phyloP scores from a whole-genome alignment of 495 filamentous ascomycete species.

The Podospora pseudoanserina region DNA sequence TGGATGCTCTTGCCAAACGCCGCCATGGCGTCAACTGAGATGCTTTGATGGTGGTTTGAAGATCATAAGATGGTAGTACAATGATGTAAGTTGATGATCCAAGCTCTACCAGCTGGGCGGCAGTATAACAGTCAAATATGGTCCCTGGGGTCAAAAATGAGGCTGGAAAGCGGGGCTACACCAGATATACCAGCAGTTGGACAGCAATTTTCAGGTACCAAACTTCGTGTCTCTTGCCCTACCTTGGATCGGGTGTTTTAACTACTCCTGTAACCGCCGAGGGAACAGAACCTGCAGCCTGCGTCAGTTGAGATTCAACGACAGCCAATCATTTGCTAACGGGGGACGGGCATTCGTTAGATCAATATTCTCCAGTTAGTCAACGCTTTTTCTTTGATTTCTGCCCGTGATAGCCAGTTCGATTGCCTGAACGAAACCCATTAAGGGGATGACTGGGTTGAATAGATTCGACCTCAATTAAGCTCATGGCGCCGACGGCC shows the following conservation, averaged over 20 bases:
- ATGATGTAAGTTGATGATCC: neutral
- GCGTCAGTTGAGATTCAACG: neutral
- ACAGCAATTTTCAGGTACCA: neutral
- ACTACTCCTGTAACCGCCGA: no score
- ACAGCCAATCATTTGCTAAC: neutral
- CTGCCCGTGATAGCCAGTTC: neutral
- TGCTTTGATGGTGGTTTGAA: neutral
- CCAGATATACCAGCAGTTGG: neutral
- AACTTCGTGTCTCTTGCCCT: neutral
- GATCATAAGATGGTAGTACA: neutral
- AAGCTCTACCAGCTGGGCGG: neutral
- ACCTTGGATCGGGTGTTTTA: neutral
- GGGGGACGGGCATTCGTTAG: neutral
- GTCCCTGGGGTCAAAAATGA: neutral
- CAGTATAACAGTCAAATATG: neutral
- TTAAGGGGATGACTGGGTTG: neutral
- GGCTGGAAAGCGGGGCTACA: neutral
- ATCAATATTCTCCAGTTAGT: neutral
- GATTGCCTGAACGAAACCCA: neutral
- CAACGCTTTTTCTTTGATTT: neutral
- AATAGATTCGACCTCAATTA: neutral
- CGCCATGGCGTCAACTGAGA: slow-evolving; percentile 17
- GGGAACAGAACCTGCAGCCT: neutral
- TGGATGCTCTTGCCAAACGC: slow-evolving; percentile 31
- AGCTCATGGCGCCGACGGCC: neutral